phyloP scores from a whole-genome alignment of 441 rosid genomes.

The Caryocar brasiliense region DNA sequence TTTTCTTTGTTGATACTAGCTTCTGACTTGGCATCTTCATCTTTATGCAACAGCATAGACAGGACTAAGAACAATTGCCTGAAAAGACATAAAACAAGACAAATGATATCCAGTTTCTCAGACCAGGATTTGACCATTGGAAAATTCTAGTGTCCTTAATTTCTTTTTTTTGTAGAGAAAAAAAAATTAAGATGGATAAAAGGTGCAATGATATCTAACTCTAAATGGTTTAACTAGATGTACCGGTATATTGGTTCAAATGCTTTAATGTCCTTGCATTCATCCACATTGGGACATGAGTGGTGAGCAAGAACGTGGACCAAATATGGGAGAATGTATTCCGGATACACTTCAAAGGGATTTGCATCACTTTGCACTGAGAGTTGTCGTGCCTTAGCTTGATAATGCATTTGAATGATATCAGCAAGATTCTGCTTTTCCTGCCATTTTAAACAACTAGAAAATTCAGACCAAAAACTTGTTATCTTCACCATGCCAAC shows the following conservation, averaged over 20 bases:
- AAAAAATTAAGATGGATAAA: no score
- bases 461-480: slow-evolving; percentile 2
- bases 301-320: slow-evolving; percentile 89
- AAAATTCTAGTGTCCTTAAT: no score
- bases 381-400: slow-evolving; percentile 72
- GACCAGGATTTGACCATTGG: no score
- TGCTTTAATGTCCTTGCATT: slow-evolving; percentile 80
- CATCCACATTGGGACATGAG: slow-evolving; percentile 71
- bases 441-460: slow-evolving; percentile 40
- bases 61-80: slow-evolving; percentile 70
- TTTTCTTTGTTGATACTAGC: slow-evolving; percentile 44
- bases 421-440: slow-evolving; percentile 84
- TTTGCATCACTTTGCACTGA: slow-evolving; percentile 63
- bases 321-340: slow-evolving; percentile 60
- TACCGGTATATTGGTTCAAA: slow-evolving; percentile 82
- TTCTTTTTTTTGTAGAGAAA: no score
- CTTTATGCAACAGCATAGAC: slow-evolving; percentile 71
- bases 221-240: no score
- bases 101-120: no score
- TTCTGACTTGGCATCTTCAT: slow-evolving; percentile 76
- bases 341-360: slow-evolving; percentile 48
- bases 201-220: no score
- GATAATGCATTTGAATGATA: slow-evolving; percentile 76
- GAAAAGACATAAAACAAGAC: slow-evolving; percentile 20
- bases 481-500: slow-evolving; percentile 4